Evolutionary conservation across 768 basidiomycete species (phyloP).

Genomic region (Lactifluus rugatus): DNA sequence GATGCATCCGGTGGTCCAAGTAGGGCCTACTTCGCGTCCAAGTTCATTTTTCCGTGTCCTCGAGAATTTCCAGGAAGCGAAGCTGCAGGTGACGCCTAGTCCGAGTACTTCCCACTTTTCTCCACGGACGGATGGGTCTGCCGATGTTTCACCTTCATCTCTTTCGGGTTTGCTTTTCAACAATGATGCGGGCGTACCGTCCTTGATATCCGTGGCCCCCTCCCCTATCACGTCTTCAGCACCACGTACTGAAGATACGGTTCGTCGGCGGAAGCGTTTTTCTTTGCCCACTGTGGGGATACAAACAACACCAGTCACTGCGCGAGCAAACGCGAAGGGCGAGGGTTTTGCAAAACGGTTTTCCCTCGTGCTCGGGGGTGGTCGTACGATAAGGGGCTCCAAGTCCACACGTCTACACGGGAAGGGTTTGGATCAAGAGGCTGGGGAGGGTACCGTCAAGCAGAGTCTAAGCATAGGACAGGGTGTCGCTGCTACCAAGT

Average conservation of each 20-base stretch:
- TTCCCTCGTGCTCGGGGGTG: constrained; percentile 45
- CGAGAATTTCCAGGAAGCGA: constrained; percentile 43
- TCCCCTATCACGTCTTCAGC: not conserved
- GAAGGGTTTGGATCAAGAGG: constrained; percentile 5
- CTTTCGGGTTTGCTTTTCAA: constrained; percentile 13
- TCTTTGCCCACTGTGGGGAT: constrained; percentile 70
- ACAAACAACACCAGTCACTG: constrained; percentile 62
- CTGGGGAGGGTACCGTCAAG: constrained; percentile 15
- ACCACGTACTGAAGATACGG: constrained; percentile 47
- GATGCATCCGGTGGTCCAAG: constrained; percentile 23
- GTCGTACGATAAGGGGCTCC: constrained; percentile 15
- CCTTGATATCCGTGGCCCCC: not conserved
- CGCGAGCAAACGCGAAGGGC: constrained; percentile 34
- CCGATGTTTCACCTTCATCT: constrained; percentile 19
- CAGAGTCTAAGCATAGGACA: constrained; percentile 20
- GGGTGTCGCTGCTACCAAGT: constrained; percentile 43
- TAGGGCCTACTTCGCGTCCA: constrained; percentile 33
- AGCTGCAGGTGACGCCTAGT: constrained; percentile 15
- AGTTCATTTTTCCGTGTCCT: constrained; percentile 59
- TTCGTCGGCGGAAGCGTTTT: constrained; percentile 55
- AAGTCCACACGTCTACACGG: not conserved
- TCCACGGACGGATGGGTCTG: constrained; percentile 21
- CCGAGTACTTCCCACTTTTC: constrained; percentile 25
- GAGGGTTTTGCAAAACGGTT: constrained; percentile 41
- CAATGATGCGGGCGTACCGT: constrained; percentile 5